Base-by-base conservation (phyloP, 441 rosid genomes). In the Macaranga tanarius region DNA sequence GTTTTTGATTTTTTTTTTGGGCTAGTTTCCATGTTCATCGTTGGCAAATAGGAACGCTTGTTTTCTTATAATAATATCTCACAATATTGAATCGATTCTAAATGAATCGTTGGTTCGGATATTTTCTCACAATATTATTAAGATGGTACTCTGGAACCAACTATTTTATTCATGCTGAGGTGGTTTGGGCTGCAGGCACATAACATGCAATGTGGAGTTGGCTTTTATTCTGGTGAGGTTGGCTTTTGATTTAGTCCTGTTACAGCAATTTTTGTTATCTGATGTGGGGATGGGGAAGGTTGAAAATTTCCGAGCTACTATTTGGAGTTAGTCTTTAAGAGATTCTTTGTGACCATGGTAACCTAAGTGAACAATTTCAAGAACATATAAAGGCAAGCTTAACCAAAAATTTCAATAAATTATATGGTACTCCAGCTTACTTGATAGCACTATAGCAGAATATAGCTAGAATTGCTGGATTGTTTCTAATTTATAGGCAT, bases 61-160 rank as follows among this genome's bases (percentile, higher is more conserved):
- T 62, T 51, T 50, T 73, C 59, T 38, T 25, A 57, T 67, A 77
- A 75, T 75, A 79, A 77, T 65, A 31, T 44, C 58, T 19, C 62
- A 17, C 50, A 13, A 50, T 38, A 44, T 25, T 17, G 20, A 69
- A 62, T 6, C 11, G 42, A 5, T 61, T 51, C 67, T 15, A 31
- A 61, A 19, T 61, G 67, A 71, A 28, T 62, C 25, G 0, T 9
- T 20, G 20, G 20, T 34, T 70, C 48, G 2, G 9, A 15, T 20
- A 5, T 31, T 13, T 48, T 71, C 10, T 48, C 51, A 12, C 38
- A 22, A 22, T 52, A 38, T 50, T 48, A 58, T 15, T 12, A 48
- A 60, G 13, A 20, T 47, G 54, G 5, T 31, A 11, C 44, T 12
- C 7, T 13, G 42, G 15, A 48, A 48, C 0, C 38, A 31, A 31